Evolutionary conservation across 2,329 filamentous ascomycete genomes (phyloP).

Genomic region (Nothophaeocryptopus gaeumannii): DNA sequence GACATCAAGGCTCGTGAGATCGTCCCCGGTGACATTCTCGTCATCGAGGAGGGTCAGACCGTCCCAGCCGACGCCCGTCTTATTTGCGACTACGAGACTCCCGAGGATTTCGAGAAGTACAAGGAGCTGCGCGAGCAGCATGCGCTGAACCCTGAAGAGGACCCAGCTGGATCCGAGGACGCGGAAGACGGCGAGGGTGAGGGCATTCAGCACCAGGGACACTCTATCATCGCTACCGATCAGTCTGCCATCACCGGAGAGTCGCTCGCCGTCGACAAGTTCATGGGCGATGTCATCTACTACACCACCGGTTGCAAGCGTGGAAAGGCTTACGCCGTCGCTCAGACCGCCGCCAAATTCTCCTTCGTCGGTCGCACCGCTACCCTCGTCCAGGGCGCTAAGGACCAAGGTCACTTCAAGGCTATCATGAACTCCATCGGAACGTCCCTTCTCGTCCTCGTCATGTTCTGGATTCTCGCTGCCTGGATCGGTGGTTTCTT

Average conservation of each 20-base stretch:
- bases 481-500: constrained; percentile 79
- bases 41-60: constrained; percentile 69
- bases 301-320: constrained; percentile 81
- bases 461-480: constrained; percentile 73
- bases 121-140: constrained; percentile 59
- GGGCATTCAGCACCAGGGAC: constrained; percentile 61
- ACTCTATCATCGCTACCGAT: constrained; percentile 68
- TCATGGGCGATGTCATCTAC: constrained; percentile 73
- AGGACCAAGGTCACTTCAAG: constrained; percentile 77
- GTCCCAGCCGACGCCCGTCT: constrained; percentile 68
- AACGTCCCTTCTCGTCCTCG: constrained; percentile 68
- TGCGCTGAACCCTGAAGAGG: constrained; percentile 54
- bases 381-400: constrained; percentile 68
- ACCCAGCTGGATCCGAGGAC: constrained; percentile 59
- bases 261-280: constrained; percentile 74
- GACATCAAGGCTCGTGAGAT: constrained; percentile 72
- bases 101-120: constrained; percentile 66
- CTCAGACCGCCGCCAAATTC: constrained; percentile 64
- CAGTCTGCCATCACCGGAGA: constrained; percentile 80
- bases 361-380: constrained; percentile 77
- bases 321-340: constrained; percentile 70
- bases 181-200: constrained; percentile 58
- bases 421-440: constrained; percentile 81
- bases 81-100: constrained; percentile 69
- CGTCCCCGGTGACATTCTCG: constrained; percentile 71